phyloP scores from a whole-genome alignment of 1,284 basidiomycete genomes.

The Violaceomyces palustris region DNA sequence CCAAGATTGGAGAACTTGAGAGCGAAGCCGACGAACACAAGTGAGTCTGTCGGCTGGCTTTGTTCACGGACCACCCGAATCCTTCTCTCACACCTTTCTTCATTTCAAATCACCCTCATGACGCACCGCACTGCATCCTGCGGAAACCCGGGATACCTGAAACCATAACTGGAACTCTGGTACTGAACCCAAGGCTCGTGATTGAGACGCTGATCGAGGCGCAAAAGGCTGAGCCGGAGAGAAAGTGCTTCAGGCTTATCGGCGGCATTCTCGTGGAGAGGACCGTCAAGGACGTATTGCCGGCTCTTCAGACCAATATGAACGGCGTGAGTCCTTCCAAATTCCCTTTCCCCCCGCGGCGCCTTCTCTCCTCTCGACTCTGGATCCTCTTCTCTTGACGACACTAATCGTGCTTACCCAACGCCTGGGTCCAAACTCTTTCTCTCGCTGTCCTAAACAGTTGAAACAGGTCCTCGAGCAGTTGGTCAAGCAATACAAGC shows the following conservation, averaged over 20 bases:
- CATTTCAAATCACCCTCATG: too few relatives aligned
- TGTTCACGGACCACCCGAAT: too few relatives aligned
- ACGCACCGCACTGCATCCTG: too few relatives aligned
- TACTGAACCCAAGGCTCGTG: conserved; percentile 83
- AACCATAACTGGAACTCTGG: too few relatives aligned
- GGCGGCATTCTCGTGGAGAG: conserved; percentile 93
- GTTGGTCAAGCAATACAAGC: conserved; percentile 49
- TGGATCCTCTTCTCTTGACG: background rate
- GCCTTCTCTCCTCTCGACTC: background rate
- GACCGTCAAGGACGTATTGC: conserved; percentile 90
- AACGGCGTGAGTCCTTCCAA: conserved; percentile 37
- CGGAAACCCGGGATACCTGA: too few relatives aligned
- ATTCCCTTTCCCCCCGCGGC: background rate
- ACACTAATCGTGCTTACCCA: background rate
- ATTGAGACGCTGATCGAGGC: conserved; percentile 70
- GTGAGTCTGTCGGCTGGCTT: too few relatives aligned
- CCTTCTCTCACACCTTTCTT: background rate
- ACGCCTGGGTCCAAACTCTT: too few relatives aligned
- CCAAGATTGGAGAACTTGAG: conserved; percentile 51
- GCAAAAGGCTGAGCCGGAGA: conserved; percentile 66
- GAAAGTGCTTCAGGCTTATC: conserved; percentile 93
- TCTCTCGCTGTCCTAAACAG: too few relatives aligned
- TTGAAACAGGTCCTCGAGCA: conserved; percentile 44
- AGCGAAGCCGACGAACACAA: conserved; percentile 50
- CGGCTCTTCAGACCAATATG: conserved; percentile 58